Evolutionary conservation across 805 yeast species (phyloP), one percentile per base, ranked within the genome.

Genomic region (Teunomyces panamensis): DNA sequence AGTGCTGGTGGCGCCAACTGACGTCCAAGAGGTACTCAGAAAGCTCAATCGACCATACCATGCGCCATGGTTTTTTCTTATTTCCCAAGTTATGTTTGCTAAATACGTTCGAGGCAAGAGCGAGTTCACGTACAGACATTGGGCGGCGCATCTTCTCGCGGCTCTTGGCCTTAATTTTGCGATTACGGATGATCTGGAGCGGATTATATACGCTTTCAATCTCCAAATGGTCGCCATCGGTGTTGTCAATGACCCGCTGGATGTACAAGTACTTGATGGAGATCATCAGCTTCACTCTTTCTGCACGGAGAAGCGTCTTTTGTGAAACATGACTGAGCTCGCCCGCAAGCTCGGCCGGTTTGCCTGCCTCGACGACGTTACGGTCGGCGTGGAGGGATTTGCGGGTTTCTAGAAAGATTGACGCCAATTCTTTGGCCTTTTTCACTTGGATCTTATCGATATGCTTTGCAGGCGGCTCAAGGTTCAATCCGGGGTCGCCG

Each of bases 201-300:
- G 96, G 96, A 59, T 89, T 89, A 69, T 84, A 89, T 3, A 79
- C 77, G 2, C 85, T 87, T 47, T 83, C 89, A 2, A 85, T 77
- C 2, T 79, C 80, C 2, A 73, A 75, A 52, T 77, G 75, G 13
- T 51, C 48, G 11, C 58, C 60, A 13, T 24, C 36, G 1, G 44
- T 36, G 2, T 43, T 26, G 4, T 54, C 63, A 30, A 73, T 66
- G 24, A 68, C 65, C 48, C 75, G 64, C 52, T 77, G 80, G 27
- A 83, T 50, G 44, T 74, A 67, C 11, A 67, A 60, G 56, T 80
- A 83, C 57, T 78, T 81, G 49, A 75, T 65, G 27, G 76, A 79
- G 8, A 84, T 50, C 56, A 74, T 67, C 9, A 71, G 58, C 47
- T 74, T 73, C 13, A 79, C 81, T 47, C 71, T 70, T 44, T 78